Percentiles rank a stretch among this genome's conserved stretches.
Evolutionary conservation across 345 rosid species (phyloP).

Genomic region (Gossypium mustelinum): DNA sequence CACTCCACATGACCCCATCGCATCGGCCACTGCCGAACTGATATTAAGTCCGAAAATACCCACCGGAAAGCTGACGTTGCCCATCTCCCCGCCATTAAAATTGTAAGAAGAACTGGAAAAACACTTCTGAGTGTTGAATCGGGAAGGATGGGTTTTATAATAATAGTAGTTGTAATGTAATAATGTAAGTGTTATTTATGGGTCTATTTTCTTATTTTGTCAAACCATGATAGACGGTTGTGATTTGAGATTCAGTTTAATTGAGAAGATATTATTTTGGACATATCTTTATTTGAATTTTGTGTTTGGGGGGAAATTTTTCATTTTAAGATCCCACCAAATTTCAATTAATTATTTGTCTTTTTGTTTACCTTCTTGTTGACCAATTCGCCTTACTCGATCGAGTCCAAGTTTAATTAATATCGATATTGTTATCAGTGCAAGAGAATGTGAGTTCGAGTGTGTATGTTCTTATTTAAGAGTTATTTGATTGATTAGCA

Average conservation of each 20-base stretch:
- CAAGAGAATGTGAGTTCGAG: fast-evolving
- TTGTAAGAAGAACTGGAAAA: not conserved
- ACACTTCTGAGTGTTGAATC: too few relatives aligned
- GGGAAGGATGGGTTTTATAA: not conserved
- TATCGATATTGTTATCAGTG: fast-evolving
- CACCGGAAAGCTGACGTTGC: slow-evolving; percentile 28
- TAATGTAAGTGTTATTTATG: too few relatives aligned
- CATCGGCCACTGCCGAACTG: slow-evolving; percentile 10
- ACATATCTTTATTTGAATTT: not conserved
- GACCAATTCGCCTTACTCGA: fast-evolving
- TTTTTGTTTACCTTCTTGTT: too few relatives aligned
- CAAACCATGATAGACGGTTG: not conserved
- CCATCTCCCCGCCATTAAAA: slow-evolving; percentile 34
- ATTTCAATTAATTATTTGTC: slow-evolving; percentile 3
- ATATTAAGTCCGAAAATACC: slow-evolving; percentile 5
- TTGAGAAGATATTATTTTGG: too few relatives aligned
- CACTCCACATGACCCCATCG: slow-evolving; percentile 6
- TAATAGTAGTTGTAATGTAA: not conserved
- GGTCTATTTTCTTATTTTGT: too few relatives aligned
- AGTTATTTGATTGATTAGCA: too few relatives aligned
- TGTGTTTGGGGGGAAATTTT: not conserved
- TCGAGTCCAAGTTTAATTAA: too few relatives aligned
- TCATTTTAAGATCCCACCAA: not conserved
- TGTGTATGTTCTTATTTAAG: fast-evolving
- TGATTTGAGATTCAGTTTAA: not conserved